Conservation (phyloP, 768 basidiomycete genomes). For the Kwoniella pini region DNA sequence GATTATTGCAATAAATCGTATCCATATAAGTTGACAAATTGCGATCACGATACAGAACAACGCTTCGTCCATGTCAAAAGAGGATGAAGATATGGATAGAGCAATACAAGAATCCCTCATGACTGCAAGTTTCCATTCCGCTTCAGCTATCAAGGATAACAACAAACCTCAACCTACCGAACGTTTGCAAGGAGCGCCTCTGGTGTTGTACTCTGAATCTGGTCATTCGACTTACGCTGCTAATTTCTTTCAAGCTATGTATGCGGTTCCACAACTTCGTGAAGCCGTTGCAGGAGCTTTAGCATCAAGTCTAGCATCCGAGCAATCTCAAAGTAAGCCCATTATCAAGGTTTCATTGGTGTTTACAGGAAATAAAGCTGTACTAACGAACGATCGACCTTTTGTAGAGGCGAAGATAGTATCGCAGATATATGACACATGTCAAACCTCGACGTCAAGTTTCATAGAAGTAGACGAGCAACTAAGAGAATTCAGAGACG, state of each 20-base stretch:
- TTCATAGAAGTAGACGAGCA: conserved; percentile 36
- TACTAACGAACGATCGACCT: not conserved
- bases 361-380: too few relatives aligned
- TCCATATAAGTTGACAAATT: too few relatives aligned
- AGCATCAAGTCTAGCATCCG: not conserved
- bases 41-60: conserved; percentile 17
- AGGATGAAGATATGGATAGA: conserved; percentile 45
- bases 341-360: too few relatives aligned
- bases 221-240: conserved; percentile 37
- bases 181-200: conserved; percentile 37
- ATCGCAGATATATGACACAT: not conserved
- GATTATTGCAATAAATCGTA: too few relatives aligned
- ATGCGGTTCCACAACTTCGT: conserved; percentile 41
- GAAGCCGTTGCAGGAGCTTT: conserved; percentile 20
- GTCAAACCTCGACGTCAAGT: not conserved
- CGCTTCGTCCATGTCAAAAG: conserved; percentile 17
- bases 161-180: conserved; percentile 24
- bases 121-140: conserved; percentile 49
- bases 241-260: conserved; percentile 37
- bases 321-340: conserved; percentile 6
- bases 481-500: conserved; percentile 12
- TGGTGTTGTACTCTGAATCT: conserved; percentile 35
- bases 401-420: not conserved
- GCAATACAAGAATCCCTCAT: conserved; percentile 52
- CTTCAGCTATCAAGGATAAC: conserved; percentile 27